Evolutionary conservation across 78 protist genomes (phyloP).

Genomic region (Dictyostelium brefeldianum): DNA sequence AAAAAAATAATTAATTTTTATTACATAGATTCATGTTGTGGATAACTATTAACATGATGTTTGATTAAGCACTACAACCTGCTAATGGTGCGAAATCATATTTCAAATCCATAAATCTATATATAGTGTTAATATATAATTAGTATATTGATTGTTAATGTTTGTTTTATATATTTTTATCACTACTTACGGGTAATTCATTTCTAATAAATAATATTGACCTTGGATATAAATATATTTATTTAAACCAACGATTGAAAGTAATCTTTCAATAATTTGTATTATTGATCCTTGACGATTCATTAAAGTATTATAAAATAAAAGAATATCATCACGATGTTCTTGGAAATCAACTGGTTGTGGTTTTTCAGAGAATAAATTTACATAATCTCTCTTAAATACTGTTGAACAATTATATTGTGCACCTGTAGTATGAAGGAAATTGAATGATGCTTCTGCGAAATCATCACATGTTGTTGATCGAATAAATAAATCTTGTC

Average conservation of each 20-base stretch:
- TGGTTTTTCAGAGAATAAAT: conserved; percentile 57
- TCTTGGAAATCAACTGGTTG: conserved; percentile 24
- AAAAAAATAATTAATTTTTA: too few relatives aligned
- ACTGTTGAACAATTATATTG: conserved; percentile 27
- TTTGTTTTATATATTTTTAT: too few relatives aligned
- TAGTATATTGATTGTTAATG: not conserved
- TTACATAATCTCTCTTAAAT: conserved; percentile 70
- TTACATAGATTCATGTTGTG: too few relatives aligned
- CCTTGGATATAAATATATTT: conserved; percentile 45
- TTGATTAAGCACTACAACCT: conserved; percentile 34
- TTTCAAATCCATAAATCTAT: conserved; percentile 35
- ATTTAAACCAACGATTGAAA: conserved; percentile 36
- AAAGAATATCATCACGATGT: conserved; percentile 29
- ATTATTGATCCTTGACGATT: conserved; percentile 14
- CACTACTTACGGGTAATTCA: conserved; percentile 52
- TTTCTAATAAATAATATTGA: conserved; percentile 17
- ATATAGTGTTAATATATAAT: too few relatives aligned
- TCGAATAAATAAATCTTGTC: conserved; percentile 19
- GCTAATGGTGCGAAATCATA: conserved; percentile 49
- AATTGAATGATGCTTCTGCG: conserved; percentile 10
- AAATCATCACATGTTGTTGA: conserved; percentile 79
- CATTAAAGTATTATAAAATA: not conserved
- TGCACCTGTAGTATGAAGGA: conserved; percentile 4
- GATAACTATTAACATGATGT: too few relatives aligned
- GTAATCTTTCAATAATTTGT: conserved; percentile 11